A percentile compares a stretch with the other conserved stretches of the same genome.
These are phyloP conservation scores for Macaranga tanarius DNA, from an alignment of 441 rosid species.

Conservation along the genomic window DNA sequence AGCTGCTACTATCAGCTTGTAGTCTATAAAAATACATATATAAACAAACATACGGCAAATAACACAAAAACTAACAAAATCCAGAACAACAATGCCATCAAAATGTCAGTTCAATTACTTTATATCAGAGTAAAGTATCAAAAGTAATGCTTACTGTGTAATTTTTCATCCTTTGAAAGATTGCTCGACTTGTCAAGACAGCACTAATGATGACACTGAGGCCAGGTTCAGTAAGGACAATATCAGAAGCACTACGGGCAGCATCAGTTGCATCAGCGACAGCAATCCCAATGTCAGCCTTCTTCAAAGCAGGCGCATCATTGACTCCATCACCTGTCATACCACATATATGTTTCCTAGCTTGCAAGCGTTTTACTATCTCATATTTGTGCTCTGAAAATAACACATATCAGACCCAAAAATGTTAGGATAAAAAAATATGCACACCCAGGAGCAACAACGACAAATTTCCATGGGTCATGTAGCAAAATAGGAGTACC, in stretches of 20 bases:
- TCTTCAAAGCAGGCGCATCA: slow-evolving; percentile 98
- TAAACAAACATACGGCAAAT: background rate
- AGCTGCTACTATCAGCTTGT: background rate
- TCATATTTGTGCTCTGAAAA: slow-evolving; percentile 90
- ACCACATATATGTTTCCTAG: slow-evolving; percentile 92
- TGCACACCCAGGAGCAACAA: background rate
- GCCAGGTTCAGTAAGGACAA: slow-evolving; percentile 94
- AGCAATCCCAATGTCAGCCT: slow-evolving; percentile 98
- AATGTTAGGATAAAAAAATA: slow-evolving; percentile 6
- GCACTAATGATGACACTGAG: slow-evolving; percentile 98
- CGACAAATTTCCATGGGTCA: background rate
- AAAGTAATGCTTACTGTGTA: slow-evolving; percentile 58
- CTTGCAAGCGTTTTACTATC: slow-evolving; percentile 93
- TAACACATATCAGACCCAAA: slow-evolving; percentile 13
- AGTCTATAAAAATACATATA: background rate
- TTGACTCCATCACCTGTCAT: slow-evolving; percentile 99
- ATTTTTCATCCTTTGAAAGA: slow-evolving; percentile 97
- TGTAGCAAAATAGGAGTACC: slow-evolving; percentile 45
- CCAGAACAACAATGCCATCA: background rate
- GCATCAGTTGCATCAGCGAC: slow-evolving; percentile 99
- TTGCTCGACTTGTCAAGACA: slow-evolving; percentile 94
- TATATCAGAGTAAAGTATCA: background rate
- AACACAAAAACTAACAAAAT: background rate
- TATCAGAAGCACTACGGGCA: slow-evolving; percentile 97
- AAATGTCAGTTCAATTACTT: background rate